Evolutionary conservation across 2,329 filamentous ascomycete genomes (phyloP).

Genomic region (Endocalyx cinctus): DNA sequence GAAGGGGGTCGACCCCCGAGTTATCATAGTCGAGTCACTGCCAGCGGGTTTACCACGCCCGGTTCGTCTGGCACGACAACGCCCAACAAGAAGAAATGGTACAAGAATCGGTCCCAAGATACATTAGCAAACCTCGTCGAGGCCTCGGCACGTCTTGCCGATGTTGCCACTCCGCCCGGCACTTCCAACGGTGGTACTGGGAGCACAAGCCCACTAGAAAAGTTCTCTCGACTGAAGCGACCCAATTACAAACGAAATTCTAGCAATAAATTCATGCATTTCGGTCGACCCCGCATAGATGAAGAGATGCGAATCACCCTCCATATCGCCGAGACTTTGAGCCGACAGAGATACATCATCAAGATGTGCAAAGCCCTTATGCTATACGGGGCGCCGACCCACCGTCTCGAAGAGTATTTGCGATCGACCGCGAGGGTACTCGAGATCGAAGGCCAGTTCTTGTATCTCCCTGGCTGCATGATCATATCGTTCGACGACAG

Average conservation of each 20-base stretch:
- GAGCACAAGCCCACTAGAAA: constrained; percentile 8
- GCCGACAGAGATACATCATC: constrained; percentile 76
- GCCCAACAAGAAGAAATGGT: constrained; percentile 43
- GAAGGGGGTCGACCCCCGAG: constrained; percentile 20
- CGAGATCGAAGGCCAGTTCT: constrained; percentile 82
- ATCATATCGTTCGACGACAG: constrained; percentile 83
- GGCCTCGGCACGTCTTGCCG: constrained; percentile 39
- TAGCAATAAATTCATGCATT: constrained; percentile 29
- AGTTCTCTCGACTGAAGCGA: constrained; percentile 25
- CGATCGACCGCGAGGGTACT: constrained; percentile 84
- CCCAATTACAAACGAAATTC: constrained; percentile 32
- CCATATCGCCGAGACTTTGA: constrained; percentile 63
- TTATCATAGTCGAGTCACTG: constrained; percentile 22
- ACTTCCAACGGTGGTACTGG: background rate
- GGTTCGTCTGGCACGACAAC: constrained; percentile 37
- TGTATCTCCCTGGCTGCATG: constrained; percentile 92
- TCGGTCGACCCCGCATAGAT: constrained; percentile 36
- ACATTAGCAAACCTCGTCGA: constrained; percentile 43
- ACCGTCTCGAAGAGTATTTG: constrained; percentile 89
- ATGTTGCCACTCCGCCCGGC: constrained; percentile 22
- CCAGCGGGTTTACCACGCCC: constrained; percentile 26
- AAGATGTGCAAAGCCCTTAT: constrained; percentile 83
- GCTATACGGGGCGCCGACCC: constrained; percentile 85
- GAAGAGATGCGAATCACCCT: constrained; percentile 43
- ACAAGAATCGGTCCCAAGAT: constrained; percentile 42